Base-by-base conservation (phyloP, 1,284 basidiomycete species). In the Amylostereum areolatum region DNA sequence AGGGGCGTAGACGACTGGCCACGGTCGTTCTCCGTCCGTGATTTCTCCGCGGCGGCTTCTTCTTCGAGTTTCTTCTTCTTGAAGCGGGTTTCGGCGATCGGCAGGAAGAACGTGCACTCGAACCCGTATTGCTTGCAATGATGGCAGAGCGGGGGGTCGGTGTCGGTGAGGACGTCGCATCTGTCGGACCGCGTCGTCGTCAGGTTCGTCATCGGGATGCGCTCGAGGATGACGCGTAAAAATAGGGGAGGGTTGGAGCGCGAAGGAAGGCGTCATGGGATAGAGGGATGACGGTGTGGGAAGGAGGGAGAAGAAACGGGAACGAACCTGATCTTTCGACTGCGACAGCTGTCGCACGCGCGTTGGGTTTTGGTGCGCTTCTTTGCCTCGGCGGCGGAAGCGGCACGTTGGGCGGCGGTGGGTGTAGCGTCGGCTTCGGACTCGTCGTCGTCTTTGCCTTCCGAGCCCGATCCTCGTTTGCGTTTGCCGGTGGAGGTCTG, bases 1-100 rank as follows among this genome's bases (percentile, higher is more conserved):
- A 65, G 66, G 7, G 72, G 68, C 28, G 72, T 68, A 11, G 62
- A 53, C 28, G 68, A 68, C 48, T 50, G 57, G 18, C 46, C 43
- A 18, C 42, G 44, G 6, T 55, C 53, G 10, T 35, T 45, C 25
- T 47, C 53, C 32, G 45, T 24, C 54, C 57, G 46, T 43, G 44
- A 47, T 59, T 62, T 49, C 53, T 52, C 46, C 51, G 51, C 43
- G 37, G 71, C 67, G 0, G 70, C 70, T 55, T 90, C 86, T 57
- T 86, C 85, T 55, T 85, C 85, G 41, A 80, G 55, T 59, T 88
- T 86, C 71, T 93, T 92, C 74, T 96, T 96, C 74, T 97, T 97
- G 78, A 97, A 98, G 10, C 95, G 83, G 0, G 95, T 99, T 67
- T 98, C 96, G 18, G 95, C 93, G 61, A 99, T 98, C 45, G 96